Evolutionary conservation across 179 eudicot species (phyloP).

Genomic region (Pouteria campechiana): DNA sequence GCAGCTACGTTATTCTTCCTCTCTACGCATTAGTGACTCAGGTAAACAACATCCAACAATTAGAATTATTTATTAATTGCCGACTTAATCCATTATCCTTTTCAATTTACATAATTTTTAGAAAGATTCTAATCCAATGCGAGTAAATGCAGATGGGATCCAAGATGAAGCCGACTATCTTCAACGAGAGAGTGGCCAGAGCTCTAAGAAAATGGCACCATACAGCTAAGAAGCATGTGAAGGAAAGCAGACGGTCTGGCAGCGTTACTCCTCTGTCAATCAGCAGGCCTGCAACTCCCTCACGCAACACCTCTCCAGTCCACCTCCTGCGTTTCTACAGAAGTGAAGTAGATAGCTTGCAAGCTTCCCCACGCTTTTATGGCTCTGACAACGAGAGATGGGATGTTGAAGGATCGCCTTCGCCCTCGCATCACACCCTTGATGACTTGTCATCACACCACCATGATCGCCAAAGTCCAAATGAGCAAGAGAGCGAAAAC

Average conservation of each 20-base stretch:
- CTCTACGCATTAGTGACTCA: conserved; percentile 43
- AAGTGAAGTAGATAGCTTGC: conserved; percentile 12
- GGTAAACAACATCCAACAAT: conserved; percentile 12
- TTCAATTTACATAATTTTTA: background rate
- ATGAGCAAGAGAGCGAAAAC: background rate
- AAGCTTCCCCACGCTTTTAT: conserved; percentile 11
- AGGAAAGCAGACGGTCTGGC: conserved; percentile 6
- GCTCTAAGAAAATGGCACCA: conserved; percentile 38
- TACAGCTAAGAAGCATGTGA: conserved; percentile 23
- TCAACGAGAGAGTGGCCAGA: conserved; percentile 26
- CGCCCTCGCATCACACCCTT: background rate
- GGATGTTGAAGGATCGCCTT: conserved; percentile 15
- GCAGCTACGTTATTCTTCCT: conserved; percentile 51
- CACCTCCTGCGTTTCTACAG: conserved; percentile 21
- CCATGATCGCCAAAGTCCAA: background rate
- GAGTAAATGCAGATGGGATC: conserved; percentile 33
- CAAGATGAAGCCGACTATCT: conserved; percentile 35
- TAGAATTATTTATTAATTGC: background rate
- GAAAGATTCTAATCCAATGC: background rate
- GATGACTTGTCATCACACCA: background rate
- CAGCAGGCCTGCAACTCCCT: conserved; percentile 20
- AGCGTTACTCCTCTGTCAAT: conserved; percentile 7
- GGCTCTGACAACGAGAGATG: conserved; percentile 7
- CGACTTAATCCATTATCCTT: no score
- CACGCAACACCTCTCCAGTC: conserved; percentile 23